These are phyloP conservation scores for Pyricularia pennisetigena DNA, from an alignment of 2,329 filamentous ascomycete genomes.

Conservation along the genomic window DNA sequence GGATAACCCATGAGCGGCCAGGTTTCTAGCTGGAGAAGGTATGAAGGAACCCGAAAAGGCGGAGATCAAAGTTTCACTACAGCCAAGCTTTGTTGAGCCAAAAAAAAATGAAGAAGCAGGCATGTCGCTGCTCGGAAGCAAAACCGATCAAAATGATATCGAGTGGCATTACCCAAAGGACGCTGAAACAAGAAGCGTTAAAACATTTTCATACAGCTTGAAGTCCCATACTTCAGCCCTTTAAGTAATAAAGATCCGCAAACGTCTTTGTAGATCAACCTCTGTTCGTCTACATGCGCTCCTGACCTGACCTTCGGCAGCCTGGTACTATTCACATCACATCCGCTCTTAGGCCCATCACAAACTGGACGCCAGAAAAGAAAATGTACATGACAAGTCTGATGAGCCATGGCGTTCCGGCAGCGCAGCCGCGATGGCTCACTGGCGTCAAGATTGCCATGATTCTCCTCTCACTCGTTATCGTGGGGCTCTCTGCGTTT, in stretches of 20 bases:
- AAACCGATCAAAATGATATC: neutral
- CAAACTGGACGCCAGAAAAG: neutral
- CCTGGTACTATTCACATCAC: neutral
- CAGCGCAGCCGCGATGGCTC: slow-evolving; percentile 22
- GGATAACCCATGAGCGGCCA: neutral
- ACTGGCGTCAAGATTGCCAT: slow-evolving; percentile 26
- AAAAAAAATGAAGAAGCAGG: neutral
- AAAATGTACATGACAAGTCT: slow-evolving; percentile 17
- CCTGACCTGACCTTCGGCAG: neutral
- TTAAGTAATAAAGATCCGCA: neutral
- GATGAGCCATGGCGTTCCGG: slow-evolving; percentile 24
- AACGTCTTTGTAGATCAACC: neutral
- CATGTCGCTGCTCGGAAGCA: neutral
- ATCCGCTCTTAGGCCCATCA: neutral
- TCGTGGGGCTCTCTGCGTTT: slow-evolving; percentile 30
- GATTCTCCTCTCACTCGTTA: slow-evolving; percentile 26
- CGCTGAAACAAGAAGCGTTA: neutral
- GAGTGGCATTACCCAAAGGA: neutral
- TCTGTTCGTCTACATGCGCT: neutral
- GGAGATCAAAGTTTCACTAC: neutral
- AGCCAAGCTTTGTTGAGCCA: neutral
- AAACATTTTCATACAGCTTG: neutral
- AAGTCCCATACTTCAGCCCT: neutral
- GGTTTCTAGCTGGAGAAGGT: neutral
- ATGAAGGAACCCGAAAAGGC: neutral